Evolutionary conservation across 805 yeast species (phyloP), one percentile per base, ranked within the genome.

Genomic region (Huiozyma sinensis): DNA sequence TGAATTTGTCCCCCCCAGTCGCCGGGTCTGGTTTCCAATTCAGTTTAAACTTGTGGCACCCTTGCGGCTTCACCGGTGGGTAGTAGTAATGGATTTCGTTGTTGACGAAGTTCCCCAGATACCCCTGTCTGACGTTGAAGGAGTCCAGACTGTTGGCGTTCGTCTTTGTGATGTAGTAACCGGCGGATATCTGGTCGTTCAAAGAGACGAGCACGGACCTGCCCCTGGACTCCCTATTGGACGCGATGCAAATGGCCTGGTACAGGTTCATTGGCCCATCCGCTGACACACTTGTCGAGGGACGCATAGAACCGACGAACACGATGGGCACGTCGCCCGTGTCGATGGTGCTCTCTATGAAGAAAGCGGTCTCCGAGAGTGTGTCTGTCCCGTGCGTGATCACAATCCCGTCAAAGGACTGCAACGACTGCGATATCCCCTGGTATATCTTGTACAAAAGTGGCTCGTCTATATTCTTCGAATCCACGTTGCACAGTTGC

Each of bases 341-440:
- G 44, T 66, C 68, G 39, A 69, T 60, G 5, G 71, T 64, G 43
- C 72, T 62, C 48, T 78, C 81, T 33, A 79, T 61, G 57, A 79
- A 79, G 55, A 79, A 78, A 0, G 83, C 76, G 6, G 85, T 78
- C 56, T 79, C 85, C 42, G 80, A 79, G 65, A 77, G 67, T 1
- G 83, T 75, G 53, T 79, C 85, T 6, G 85, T 79, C n/a, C 85
- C 85, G 57, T 79, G 85, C 1, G 83, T 79, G 34, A 79, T 73
- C 37, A 79, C 83, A 13, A 77, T 70, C 36, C 83, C 83, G 52
- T 76, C 77, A 49, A 68, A 74, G 11, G 56, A 58, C 37, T 61
- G 65, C 33, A 77, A 55, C 31, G 73, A 71, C 27, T 66, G 66
- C 9, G 69, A 59, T 13, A 79, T 67, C 44, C 72, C 71, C 38